Evolutionary conservation across 2,329 filamentous ascomycete genomes (phyloP), one percentile per base, ranked within the genome.

Genomic region (Beauveria sp.): DNA sequence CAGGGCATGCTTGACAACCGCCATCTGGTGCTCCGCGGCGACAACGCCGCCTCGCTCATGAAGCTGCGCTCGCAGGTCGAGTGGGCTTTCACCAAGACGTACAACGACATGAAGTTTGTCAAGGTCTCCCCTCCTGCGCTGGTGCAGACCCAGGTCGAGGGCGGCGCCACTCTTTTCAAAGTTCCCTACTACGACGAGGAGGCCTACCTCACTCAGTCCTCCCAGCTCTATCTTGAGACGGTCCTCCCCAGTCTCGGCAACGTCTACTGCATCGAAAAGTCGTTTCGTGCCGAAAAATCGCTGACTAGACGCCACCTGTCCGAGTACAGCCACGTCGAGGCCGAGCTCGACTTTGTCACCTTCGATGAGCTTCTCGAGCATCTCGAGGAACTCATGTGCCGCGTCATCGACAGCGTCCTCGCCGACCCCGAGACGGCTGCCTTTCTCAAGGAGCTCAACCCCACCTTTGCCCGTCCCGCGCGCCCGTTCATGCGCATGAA

Each of bases 231-330:
- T 77, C 89, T 99, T 63, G 95, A 99, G 81, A 99, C 95, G 38
- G 91, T 88, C 66, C 80, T 99, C 38, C 91, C 93, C 12, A 91
- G 89, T 57, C 82, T 98, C 70, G 95, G 95, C 68, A 91, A 97
- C 73, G 92, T 97, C 58, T 99, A 96, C 83, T 98, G 93, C 73
- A 93, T 99, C 70, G 93, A 96, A 76, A 96, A 96, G 75, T 98
- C 93, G 2, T 99, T 99, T 87, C 93, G 95, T 64, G 95, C 95
- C 16, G 95, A 99, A 77, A 97, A 97, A 79, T 93, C 89, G 7
- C 81, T 98, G 62, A 99, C 95, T 55, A 89, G 95, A 64, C 90
- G 95, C 70, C 95, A 99, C 74, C 78, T 99, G 69, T 90, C 91
- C 53, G 95, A 99, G 77, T 99, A 97, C 80, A 96, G 93, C 1